These are phyloP conservation scores for Iris pallida DNA, from an alignment of 116 monocot species.

Conservation along the genomic window DNA sequence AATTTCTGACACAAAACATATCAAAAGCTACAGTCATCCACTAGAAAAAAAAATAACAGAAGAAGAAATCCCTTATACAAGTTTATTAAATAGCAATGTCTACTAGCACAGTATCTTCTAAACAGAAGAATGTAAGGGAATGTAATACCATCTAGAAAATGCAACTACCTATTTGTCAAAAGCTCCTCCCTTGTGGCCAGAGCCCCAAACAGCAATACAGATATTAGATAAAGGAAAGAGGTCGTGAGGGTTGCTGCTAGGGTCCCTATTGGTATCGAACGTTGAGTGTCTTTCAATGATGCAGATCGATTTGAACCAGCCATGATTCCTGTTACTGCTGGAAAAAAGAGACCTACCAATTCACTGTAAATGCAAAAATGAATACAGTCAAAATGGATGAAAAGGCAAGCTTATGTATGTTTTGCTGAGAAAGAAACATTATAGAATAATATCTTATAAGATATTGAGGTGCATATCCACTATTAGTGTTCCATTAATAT, in stretches of 20 bases:
- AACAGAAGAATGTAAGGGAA: slow-evolving; percentile 1
- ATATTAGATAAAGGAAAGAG: slow-evolving; percentile 60
- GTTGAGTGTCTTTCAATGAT: slow-evolving; percentile 86
- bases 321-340: slow-evolving; percentile 97
- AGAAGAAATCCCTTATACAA: not conserved
- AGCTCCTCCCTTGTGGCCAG: slow-evolving; percentile 90
- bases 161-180: slow-evolving; percentile 69
- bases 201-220: slow-evolving; percentile 76
- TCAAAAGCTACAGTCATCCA: not conserved
- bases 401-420: not conserved
- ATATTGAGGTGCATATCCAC: no score
- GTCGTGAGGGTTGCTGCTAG: slow-evolving; percentile 80
- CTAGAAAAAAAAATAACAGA: not conserved
- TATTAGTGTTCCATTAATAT: no score
- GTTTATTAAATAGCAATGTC: not conserved
- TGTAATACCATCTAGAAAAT: not conserved
- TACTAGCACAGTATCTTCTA: not conserved
- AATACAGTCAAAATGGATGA: slow-evolving; percentile 18
- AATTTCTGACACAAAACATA: no score
- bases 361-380: slow-evolving; percentile 46
- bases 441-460: no score
- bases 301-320: slow-evolving; percentile 95
- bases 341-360: slow-evolving; percentile 93
- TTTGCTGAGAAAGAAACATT: no score
- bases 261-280: slow-evolving; percentile 88